Conservation (phyloP, 2,329 filamentous ascomycete species). For the Grosmannia huntii region DNA sequence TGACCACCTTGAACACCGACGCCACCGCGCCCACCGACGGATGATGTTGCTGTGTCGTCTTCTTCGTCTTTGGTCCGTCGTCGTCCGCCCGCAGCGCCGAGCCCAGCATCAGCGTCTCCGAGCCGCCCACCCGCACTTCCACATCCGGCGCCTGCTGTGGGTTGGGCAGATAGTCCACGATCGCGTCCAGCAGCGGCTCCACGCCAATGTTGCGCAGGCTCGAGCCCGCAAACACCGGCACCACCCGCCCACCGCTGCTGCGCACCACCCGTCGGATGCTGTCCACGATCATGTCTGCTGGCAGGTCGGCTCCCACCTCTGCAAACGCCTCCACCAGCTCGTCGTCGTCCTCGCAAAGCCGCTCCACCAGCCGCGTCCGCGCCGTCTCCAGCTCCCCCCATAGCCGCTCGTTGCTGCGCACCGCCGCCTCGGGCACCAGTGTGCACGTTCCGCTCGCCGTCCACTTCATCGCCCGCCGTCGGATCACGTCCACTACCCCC, state of each 20-base stretch:
- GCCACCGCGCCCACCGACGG: conserved; percentile 30
- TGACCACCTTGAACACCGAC: conserved; percentile 88
- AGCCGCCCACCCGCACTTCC: conserved; percentile 23
- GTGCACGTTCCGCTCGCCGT: conserved; percentile 25
- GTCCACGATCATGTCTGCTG: conserved; percentile 51
- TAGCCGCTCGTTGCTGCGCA: conserved; percentile 40
- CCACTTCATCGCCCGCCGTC: conserved; percentile 65
- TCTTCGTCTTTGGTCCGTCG: conserved; percentile 9
- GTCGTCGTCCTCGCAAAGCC: conserved; percentile 81
- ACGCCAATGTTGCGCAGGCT: conserved; percentile 93
- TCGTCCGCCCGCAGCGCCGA: conserved; percentile 23
- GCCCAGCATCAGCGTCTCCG: conserved; percentile 33
- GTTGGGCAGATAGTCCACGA: conserved; percentile 76
- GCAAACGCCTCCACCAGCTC: conserved; percentile 74
- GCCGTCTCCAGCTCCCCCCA: conserved; percentile 62
- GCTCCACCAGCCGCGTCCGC: conserved; percentile 65
- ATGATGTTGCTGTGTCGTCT: conserved; percentile 14
- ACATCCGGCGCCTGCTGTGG: conserved; percentile 32
- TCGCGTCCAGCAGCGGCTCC: conserved; percentile 77
- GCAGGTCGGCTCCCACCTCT: conserved; percentile 62
- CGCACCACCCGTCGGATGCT: conserved; percentile 63
- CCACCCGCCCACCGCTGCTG: conserved; percentile 54
- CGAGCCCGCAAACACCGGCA: conserved; percentile 81
- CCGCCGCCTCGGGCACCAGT: conserved; percentile 17
- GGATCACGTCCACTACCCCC: conserved; percentile 75